Evolutionary conservation across 768 basidiomycete genomes (phyloP), one percentile per base, ranked within the genome.

Genomic region (Tephrocybe sp.): DNA sequence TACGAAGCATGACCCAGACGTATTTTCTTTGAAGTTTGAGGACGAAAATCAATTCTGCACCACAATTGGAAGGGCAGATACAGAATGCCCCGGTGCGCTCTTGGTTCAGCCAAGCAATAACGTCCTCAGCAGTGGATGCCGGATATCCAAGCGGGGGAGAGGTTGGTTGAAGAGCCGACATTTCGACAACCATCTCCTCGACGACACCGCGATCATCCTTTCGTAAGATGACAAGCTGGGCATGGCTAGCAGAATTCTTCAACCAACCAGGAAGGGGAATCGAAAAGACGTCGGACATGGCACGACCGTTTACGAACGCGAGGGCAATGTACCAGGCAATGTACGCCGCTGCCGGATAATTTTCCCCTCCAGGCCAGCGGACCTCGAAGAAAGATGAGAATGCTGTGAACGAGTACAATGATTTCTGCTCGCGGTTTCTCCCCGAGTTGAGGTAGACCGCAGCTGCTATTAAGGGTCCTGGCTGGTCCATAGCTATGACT

Each of bases 401-500:
- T 5, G 18, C 3, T 21, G 34, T 9, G 21, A 46, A 46, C 39
- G 37, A 39, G 11, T 17, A 18, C 14, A 33, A 48, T n/a, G 17
- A 14, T 48, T 18, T 2, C 2, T 20, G 4, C 40, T 36, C 6
- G 38, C 23, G 14, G 25, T 20, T 10, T 48, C 15, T 10, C n/a
- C 26, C 15, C 34, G 17, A 36, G 21, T 32, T 28, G 2, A 51
- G n/a, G 24, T 34, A 44, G 7, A 37, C 15, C 15, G 40, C 48
- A 25, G 40, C 32, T 12, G 42, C 42, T 10, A 51, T 51, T 33
- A 32, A 15, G 17, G 20, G 25, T n/a, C 17, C 42, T 1, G 33
- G 32, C 36, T 51, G 36, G 20, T 45, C 43, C 20, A 51, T n/a
- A 7, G 42, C 21, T 51, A 51, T 50, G 15, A 40, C 38, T 11